Evolutionary conservation across 2,329 filamentous ascomycete species (phyloP), one percentile per base, ranked within the genome.

Genomic region (Purpureocillium takamizusanense): DNA sequence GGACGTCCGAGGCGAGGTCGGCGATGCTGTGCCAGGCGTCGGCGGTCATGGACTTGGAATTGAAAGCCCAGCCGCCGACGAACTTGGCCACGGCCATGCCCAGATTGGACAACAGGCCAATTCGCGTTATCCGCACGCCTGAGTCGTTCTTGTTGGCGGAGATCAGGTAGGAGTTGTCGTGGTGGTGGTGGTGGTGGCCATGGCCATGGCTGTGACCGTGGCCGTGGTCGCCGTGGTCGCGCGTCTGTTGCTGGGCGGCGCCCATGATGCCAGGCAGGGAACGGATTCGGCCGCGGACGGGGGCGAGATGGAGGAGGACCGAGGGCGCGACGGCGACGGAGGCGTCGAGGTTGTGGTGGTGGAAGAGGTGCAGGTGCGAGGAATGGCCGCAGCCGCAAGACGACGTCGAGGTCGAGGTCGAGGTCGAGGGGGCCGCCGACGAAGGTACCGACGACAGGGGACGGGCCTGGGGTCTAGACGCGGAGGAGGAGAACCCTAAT

Each of bases 21-120:
- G 90, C 94, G 49, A 97, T 74, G 53, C 88, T 90, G 66, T 98
- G 92, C 67, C 94, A 90, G 40, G 87, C 92, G 60, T 98, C 92
- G 55, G 92, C 89, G 42, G 89, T 71, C 71, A 95, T 84, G 42
- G 86, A 83, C 64, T 95, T 88, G 33, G 89, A 95, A 62, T 95
- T 89, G 71, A 98, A 97, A 48, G 83, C 69, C 66, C 92, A 95
- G 50, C 92, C 92, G 42, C 92, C 92, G 21, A 89, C 70, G 31
- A 90, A 92, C 61, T 98, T 98, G 48, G 80, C 85, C 51, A 97
- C 70, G 36, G 90, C 92, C 89, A 98, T 97, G 55, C 81, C 81
- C 38, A 97, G 70, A 60, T 98, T 98, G 50, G 89, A 86, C 51
- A 97, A 50, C 32, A 68, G 60, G 31, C 71, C 72, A 46, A 79